Evolutionary conservation across 805 yeast species (phyloP), one percentile per base, ranked within the genome.

Genomic region (Grigorovia yakushimaensis): DNA sequence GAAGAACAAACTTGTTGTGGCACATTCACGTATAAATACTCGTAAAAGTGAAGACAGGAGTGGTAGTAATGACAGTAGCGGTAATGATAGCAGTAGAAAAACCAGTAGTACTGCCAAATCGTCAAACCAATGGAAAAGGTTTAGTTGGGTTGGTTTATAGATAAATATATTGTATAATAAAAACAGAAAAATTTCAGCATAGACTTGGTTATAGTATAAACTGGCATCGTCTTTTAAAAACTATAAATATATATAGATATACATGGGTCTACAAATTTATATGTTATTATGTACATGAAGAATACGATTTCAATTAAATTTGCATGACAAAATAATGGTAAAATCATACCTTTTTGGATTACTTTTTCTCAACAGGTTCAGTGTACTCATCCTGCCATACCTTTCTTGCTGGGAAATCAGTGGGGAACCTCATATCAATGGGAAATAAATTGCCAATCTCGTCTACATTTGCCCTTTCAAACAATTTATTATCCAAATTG

Each of bases 361-460:
- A 27, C 9, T 27, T 27, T 10, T 15, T 15, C 13, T 27, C 33
- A 3, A 11, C 37, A 33, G n/a, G 37, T 33, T 11, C 27, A 30
- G 17, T 48, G 27, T 48, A 48, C n/a, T 51, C 48, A 21, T 48
- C 42, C 22, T 45, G 46, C 51, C 51, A 48, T 20, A 47, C 23
- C 20, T 51, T 74, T 58, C 77, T 79, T 18, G 97, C 84, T 13
- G 98, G 98, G 51, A 72, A 86, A 47, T 88, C 91, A 1, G 95
- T 84, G 19, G 98, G 98, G 9, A 86, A 79, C 60, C 93, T 79
- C 64, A 87, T 63, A 59, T 91, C 96, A 56, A 85, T 68, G 5
- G 95, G 91, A 64, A 86, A 88, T 57, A 88, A 71, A 54, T 77
- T 76, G 45, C 72, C 73, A 41, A 65, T 64, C 54, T 83, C 82